Evolutionary conservation across 164 flowering plant genomes (phyloP), one percentile per base, ranked within the genome.

Genomic region (Tetracentron sinense): DNA sequence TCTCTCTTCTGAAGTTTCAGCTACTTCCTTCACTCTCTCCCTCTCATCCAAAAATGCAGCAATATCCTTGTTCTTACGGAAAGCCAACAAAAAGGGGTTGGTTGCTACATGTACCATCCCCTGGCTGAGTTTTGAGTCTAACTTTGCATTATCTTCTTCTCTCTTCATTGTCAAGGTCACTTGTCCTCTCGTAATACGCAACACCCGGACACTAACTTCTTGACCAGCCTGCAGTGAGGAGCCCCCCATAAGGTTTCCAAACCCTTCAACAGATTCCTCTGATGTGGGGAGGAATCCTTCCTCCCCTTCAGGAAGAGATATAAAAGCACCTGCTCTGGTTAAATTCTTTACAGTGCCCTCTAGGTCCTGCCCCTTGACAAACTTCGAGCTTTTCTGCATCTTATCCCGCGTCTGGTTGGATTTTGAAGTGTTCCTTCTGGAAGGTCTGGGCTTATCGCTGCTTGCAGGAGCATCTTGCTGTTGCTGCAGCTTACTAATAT

Each of bases 231-330:
- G 74, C 70, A 94, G 53, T 20, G 91, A 76, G 33, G 98, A 73
- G 30, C 64, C 77, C 21, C 85, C 92, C 92, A 81, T 73, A 46
- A 81, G 19, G 63, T 52, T 74, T 49, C 48, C 83, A 69, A 87
- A 74, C 22, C 85, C 94, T 26, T 78, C 87, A 72, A 74, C 82
- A 47, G 75, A 35, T 76, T 94, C 96, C 74, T 94, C 99, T 11
- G 94, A 73, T 16, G 65, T 33, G 5, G 99, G 99, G 15, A 94
- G 80, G 64, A 94, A 94, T 28, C 97, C 99, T 77, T 91, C 99
- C 66, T 86, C 99, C 1, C 87, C 97, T 30, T 86, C 96, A 22
- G 95, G 93, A 55, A 94, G 91, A 58, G 92, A 76, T 61, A 94
- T 81, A 54, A 89, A 90, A 75, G 97, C 86, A 48, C 99, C 99